phyloP scores from a whole-genome alignment of 2,329 filamentous ascomycete genomes.

The Tolypocladium inflatum region DNA sequence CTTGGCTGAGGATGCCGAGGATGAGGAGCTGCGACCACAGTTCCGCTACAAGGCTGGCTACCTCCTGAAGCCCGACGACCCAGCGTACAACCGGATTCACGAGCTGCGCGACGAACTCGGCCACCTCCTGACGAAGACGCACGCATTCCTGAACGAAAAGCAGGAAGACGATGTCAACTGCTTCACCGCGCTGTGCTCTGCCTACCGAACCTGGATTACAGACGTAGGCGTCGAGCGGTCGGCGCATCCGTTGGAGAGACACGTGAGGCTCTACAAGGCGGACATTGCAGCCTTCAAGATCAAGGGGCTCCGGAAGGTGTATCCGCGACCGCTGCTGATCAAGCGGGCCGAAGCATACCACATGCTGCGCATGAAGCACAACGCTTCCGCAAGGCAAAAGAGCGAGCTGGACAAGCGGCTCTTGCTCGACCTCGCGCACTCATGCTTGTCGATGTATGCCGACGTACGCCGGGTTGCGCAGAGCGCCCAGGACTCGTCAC shows the following conservation, averaged over 20 bases:
- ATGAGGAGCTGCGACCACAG: conserved; percentile 74
- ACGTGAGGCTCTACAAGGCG: conserved; percentile 72
- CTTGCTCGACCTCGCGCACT: conserved; percentile 79
- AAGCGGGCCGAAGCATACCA: conserved; percentile 93
- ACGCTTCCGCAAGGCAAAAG: conserved; percentile 77
- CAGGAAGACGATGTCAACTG: conserved; percentile 95
- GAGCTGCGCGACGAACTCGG: conserved; percentile 72
- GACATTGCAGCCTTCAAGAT: conserved; percentile 93
- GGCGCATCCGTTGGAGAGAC: conserved; percentile 82
- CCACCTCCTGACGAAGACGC: conserved; percentile 70
- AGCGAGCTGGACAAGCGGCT: conserved; percentile 83
- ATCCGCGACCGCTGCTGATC: conserved; percentile 84
- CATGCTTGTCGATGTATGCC: conserved; percentile 83
- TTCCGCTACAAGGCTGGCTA: conserved; percentile 90
- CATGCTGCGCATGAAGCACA: conserved; percentile 86
- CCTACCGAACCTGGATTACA: conserved; percentile 93
- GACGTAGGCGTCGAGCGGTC: conserved; percentile 95
- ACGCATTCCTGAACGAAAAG: conserved; percentile 70
- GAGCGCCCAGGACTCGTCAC: conserved; percentile 80
- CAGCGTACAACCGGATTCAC: conserved; percentile 69
- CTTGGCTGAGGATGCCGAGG: conserved; percentile 57
- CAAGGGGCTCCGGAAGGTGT: conserved; percentile 82
- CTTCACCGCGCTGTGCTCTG: conserved; percentile 86
- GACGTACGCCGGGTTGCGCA: conserved; percentile 94
- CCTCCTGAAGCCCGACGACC: conserved; percentile 45